Conservation (phyloP, 1,284 basidiomycete genomes). For the Sporisorium exsertum region DNA sequence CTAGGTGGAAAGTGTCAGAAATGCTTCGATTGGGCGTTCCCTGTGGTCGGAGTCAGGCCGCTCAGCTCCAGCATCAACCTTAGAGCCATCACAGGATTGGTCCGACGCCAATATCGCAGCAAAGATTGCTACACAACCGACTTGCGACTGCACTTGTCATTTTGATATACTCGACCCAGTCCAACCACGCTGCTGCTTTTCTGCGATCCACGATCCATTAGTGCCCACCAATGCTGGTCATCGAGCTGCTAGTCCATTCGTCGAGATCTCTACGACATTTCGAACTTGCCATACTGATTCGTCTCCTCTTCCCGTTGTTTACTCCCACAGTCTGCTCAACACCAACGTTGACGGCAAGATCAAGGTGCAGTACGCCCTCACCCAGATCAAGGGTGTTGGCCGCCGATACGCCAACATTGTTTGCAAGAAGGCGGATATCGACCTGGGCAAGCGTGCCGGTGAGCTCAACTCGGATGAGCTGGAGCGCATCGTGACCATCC, state of each 20-base stretch:
- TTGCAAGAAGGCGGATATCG: conserved; percentile 99
- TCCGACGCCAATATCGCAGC: too few species aligned
- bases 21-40: too few species aligned
- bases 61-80: not conserved
- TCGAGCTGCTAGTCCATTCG: conserved; percentile 16
- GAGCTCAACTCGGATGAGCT: conserved; percentile 97
- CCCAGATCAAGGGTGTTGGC: conserved; percentile 98
- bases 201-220: not conserved
- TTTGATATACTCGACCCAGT: too few species aligned
- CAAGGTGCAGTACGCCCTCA: conserved; percentile 77
- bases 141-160: too few species aligned
- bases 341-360: conserved; percentile 99
- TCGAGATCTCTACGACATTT: not conserved
- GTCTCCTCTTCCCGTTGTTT: not conserved
- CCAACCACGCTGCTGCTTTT: not conserved
- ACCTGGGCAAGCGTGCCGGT: conserved; percentile 95
- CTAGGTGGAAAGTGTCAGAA: not conserved
- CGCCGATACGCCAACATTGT: conserved; percentile 98
- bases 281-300: conserved; percentile 10
- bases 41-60: not conserved
- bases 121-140: not conserved
- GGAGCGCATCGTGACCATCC: conserved; percentile 98
- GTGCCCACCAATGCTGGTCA: conserved; percentile 4
- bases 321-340: conserved; percentile 83
- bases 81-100: not conserved